Base-by-base conservation (phyloP, 2,329 filamentous ascomycete genomes). In the Epichloe sylvatica region DNA sequence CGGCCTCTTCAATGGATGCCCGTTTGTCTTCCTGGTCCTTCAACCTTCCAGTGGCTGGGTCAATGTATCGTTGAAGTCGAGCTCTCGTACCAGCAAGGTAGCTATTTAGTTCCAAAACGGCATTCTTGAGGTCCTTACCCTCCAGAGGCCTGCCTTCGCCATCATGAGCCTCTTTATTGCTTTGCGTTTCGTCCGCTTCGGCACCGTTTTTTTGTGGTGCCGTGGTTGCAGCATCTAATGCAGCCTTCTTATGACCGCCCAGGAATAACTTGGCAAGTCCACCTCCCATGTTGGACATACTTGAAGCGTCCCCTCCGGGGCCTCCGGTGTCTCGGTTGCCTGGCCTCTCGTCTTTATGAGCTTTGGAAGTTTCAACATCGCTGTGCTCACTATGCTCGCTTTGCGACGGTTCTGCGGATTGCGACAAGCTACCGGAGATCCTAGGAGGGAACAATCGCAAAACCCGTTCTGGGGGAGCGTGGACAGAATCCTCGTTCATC, bases 401-500 rank as follows among this genome's bases (percentile, higher is more conserved):
- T 7, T 60, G 56, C 30, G 75, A 72, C 1, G 55, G 58, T 5
- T 62, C 60, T 1, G 60, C 51, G 55, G 81, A 71, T 1, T 72
- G 75, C 0, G 88, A 89, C 2, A 94, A 67, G 23, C 87, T 80
- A 0, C 92, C 92, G 1, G 91, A 85, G 55, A 98, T 94, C 8
- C 81, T 74, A 52, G 75, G 81, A 2, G 92, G 92, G 57, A 89
- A 98, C 9, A 97, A 68, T 39, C 79, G 80, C 53, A 98, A 81
- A 3, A 97, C 92, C 46, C 86, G 77, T 62, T 94, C 88, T 0
- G 92, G 91, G 92, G 92, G 87, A 0, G 92, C 90, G 57, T 87
- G 81, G 2, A 96, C 88, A 49, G 92, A 84, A 3, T 86, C 86
- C 56, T 80, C 77, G 48, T 80, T 81, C 67, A 97, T 97, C 2